A percentile compares a stretch with the other conserved stretches of the same genome.
Evolutionary conservation across 2,329 filamentous ascomycete species (phyloP).

Genomic region (Lachnellula suecica): DNA sequence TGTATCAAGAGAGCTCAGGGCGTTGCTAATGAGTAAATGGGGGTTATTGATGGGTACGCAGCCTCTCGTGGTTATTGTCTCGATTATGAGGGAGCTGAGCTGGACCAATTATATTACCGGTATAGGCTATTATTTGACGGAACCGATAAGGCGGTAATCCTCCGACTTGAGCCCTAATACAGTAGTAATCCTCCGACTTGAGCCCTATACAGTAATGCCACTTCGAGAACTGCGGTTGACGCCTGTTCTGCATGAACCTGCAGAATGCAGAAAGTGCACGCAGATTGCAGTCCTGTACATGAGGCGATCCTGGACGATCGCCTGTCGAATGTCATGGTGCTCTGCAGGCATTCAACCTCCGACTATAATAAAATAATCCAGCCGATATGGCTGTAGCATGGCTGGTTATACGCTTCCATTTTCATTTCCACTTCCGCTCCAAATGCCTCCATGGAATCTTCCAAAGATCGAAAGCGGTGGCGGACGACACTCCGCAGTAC

Average conservation of each 20-base stretch:
- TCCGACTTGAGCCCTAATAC: conserved; percentile 4
- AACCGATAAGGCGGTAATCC: conserved; percentile 15
- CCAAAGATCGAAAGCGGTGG: background rate
- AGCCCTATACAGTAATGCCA: conserved; percentile 6
- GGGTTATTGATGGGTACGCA: too few species aligned
- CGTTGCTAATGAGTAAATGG: too few species aligned
- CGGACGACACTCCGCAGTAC: conserved; percentile 11
- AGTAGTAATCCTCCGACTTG: conserved; percentile 12
- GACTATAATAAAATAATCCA: too few species aligned
- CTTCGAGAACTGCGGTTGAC: conserved; percentile 9
- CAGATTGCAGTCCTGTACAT: background rate
- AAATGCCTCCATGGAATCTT: background rate
- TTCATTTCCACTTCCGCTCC: background rate
- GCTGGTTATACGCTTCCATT: too few species aligned
- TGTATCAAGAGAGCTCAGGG: too few species aligned
- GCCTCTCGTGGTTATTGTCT: too few species aligned
- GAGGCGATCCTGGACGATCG: too few species aligned
- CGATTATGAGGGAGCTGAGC: too few species aligned
- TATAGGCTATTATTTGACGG: background rate
- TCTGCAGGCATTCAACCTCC: too few species aligned
- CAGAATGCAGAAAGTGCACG: background rate
- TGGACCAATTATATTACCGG: background rate
- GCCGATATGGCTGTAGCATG: too few species aligned
- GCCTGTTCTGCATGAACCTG: too few species aligned
- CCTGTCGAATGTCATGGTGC: too few species aligned